phyloP scores from a whole-genome alignment of 805 yeast genomes.

The Vanderwaltozyma verrucispora region DNA sequence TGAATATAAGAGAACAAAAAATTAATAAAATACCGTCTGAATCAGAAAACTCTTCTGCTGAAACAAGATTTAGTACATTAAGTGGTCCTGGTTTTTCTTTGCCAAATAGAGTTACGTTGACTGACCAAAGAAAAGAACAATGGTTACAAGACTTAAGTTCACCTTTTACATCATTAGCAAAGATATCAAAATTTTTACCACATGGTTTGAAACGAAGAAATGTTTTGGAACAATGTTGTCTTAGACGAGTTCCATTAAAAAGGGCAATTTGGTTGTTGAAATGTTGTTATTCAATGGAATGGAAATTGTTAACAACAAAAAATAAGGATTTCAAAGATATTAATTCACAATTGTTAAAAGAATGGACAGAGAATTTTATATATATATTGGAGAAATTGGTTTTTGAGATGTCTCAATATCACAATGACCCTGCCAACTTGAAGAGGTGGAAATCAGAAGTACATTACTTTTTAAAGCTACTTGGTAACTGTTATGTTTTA shows the following conservation, averaged over 20 bases:
- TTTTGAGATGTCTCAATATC: slow-evolving; percentile 25
- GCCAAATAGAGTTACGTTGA: slow-evolving; percentile 61
- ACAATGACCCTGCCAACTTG: slow-evolving; percentile 21
- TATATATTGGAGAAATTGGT: slow-evolving; percentile 34
- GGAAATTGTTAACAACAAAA: slow-evolving; percentile 15
- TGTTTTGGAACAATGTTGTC: slow-evolving; percentile 62
- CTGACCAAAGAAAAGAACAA: slow-evolving; percentile 72
- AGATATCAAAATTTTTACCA: slow-evolving; percentile 71
- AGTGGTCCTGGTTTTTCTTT: slow-evolving; percentile 26
- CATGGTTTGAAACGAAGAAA: slow-evolving; percentile 76
- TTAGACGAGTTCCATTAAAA: slow-evolving; percentile 57
- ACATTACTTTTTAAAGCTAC: slow-evolving; percentile 48
- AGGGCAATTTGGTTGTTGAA: slow-evolving; percentile 88
- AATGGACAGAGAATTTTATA: slow-evolving; percentile 83
- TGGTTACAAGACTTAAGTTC: slow-evolving; percentile 81
- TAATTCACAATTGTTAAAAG: slow-evolving; percentile 53
- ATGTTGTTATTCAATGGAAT: slow-evolving; percentile 75
- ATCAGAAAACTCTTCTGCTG: neutral
- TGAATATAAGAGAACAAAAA: slow-evolving; percentile 24
- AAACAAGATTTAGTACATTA: slow-evolving; percentile 8
- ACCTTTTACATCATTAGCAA: slow-evolving; percentile 51
- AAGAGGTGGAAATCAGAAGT: slow-evolving; percentile 38
- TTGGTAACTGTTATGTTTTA: slow-evolving; percentile 59
- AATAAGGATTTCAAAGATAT: slow-evolving; percentile 6
- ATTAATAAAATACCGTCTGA: slow-evolving; percentile 21